Base-by-base conservation (phyloP, 768 basidiomycete species). In the Postia placenta region DNA sequence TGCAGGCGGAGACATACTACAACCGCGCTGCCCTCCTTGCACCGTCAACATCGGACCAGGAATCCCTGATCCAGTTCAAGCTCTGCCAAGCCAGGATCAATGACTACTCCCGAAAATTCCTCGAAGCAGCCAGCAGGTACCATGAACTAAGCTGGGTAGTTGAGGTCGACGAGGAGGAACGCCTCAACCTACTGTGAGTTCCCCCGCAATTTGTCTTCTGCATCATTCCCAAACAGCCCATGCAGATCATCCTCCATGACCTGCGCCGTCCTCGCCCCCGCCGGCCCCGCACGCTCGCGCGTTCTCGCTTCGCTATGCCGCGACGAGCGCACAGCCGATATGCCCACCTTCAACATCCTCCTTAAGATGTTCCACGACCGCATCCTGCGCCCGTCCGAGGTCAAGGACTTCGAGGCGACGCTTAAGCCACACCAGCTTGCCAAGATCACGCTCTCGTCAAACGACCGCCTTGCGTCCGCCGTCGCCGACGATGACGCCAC, bases 301-400 rank as follows among this genome's bases (percentile, higher is more conserved):
- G 76, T 96, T 12, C 78, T 99, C 48, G 91, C 93, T 6, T 85
- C 95, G 23, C 76, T 99, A 42, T 94, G 91, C 63, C 80, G 96
- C 42, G 96, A 99, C 63, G 96, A 98, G 62, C 84, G 96, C 33
- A 84, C 91, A 0, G 60, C 74, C 23, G 81, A 88, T 20, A 80
- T 95, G 2, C 78, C 85, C 5, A 84, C 87, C 11, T 86, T 84
- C 71, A 87, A 89, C 61, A 93, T 99, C 64, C 81, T 99, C 22
- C 84, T 87, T 30, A 97, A 97, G 65, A 98, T 98, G 95, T 93
- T 96, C 69, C 83, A 98, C 54, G 96, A 98, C 63, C 93, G 92
- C 56, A 97, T 99, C 63, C 79, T 99, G 43, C 87, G 93, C 38
- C 77, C 92, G 1, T 74, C 79, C 39, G 95, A 99, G 69, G 79